Evolutionary conservation across 495 filamentous ascomycete genomes (phyloP).

Genomic region (Aspergillus taichungensis): DNA sequence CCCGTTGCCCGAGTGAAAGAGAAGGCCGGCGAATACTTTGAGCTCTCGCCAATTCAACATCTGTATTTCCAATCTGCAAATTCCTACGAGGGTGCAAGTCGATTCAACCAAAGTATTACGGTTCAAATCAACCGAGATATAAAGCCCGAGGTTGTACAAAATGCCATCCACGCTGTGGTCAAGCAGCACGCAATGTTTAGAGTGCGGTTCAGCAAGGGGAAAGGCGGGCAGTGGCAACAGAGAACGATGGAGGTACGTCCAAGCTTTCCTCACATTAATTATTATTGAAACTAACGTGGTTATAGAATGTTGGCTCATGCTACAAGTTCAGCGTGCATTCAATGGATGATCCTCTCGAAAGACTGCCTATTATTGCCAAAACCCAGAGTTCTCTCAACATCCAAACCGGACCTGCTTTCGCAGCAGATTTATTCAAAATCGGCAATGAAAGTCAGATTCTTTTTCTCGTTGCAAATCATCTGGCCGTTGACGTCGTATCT

Average conservation of each 20-base stretch:
- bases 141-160: slow-evolving; percentile 38
- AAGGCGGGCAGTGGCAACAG: slow-evolving; percentile 35
- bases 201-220: slow-evolving; percentile 44
- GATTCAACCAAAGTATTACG: slow-evolving; percentile 66
- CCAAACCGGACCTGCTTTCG: slow-evolving; percentile 33
- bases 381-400: slow-evolving; percentile 36
- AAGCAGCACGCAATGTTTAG: slow-evolving; percentile 62
- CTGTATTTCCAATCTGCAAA: slow-evolving; percentile 37
- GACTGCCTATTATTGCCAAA: slow-evolving; percentile 23
- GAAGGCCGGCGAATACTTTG: slow-evolving; percentile 41
- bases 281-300: slow-evolving; percentile 8
- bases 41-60: slow-evolving; percentile 37
- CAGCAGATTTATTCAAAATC: slow-evolving; percentile 44
- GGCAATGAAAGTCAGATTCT: slow-evolving; percentile 45
- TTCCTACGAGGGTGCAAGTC: slow-evolving; percentile 38
- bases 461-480: slow-evolving; percentile 58
- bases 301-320: slow-evolving; percentile 32
- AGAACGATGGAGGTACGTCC: slow-evolving; percentile 24
- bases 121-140: slow-evolving; percentile 45
- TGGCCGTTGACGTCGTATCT: slow-evolving; percentile 62
- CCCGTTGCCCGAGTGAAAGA: slow-evolving; percentile 18
- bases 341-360: slow-evolving; percentile 20
- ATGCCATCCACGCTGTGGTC: slow-evolving; percentile 50
- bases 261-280: not conserved
- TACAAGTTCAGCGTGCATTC: slow-evolving; percentile 30